phyloP scores from a whole-genome alignment of 805 yeast species.

The Brettanomyces bruxellensis region DNA sequence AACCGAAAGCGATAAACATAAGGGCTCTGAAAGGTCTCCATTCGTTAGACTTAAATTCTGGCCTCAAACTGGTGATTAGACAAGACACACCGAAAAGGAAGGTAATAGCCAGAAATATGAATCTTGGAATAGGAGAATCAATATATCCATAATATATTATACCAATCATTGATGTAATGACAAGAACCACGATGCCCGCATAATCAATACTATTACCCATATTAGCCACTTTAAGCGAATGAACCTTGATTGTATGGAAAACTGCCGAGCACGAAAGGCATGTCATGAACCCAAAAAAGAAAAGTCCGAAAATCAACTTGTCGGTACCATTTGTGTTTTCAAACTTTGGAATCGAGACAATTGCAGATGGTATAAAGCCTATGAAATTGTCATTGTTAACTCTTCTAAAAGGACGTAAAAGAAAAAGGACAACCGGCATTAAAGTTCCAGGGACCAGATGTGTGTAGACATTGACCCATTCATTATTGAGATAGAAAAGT shows the following conservation, averaged over 20 bases:
- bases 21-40: slow-evolving; percentile 73
- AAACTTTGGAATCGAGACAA: slow-evolving; percentile 20
- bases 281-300: slow-evolving; percentile 34
- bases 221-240: slow-evolving; percentile 33
- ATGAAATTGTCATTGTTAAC: slow-evolving; percentile 10
- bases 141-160: slow-evolving; percentile 31
- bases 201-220: slow-evolving; percentile 46
- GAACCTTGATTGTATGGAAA: slow-evolving; percentile 43
- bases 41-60: slow-evolving; percentile 55
- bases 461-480: slow-evolving; percentile 42
- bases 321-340: slow-evolving; percentile 26
- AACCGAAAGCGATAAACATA: slow-evolving; percentile 74
- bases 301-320: slow-evolving; percentile 30
- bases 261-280: slow-evolving; percentile 41
- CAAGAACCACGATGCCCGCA: slow-evolving; percentile 44
- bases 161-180: slow-evolving; percentile 37
- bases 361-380: slow-evolving; percentile 14
- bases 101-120: slow-evolving; percentile 36
- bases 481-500: slow-evolving; percentile 40
- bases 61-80: slow-evolving; percentile 51
- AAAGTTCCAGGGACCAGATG: slow-evolving; percentile 40
- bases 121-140: slow-evolving; percentile 31
- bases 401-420: slow-evolving; percentile 16
- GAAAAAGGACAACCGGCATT: slow-evolving; percentile 15
- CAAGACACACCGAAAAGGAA: slow-evolving; percentile 51